Evolutionary conservation across 176 grass and related monocot genomes (phyloP).

Genomic region (Ensete glaucum): DNA sequence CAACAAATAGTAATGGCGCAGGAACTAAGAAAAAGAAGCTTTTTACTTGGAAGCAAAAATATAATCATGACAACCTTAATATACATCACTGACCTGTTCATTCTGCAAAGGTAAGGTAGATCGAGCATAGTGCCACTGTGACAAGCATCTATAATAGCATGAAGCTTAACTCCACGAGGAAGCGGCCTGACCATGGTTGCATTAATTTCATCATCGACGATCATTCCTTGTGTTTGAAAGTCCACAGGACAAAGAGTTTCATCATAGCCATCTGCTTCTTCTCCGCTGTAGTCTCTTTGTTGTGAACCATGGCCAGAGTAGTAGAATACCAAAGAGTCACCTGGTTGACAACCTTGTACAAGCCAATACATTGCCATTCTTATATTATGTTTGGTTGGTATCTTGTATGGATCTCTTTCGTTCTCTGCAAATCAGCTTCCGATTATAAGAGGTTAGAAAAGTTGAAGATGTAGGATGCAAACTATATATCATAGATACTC

Average conservation of each 20-base stretch:
- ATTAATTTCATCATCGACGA: conserved; percentile 93
- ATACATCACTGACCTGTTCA: conserved; percentile 43
- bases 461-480: background rate
- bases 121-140: conserved; percentile 94
- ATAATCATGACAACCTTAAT: background rate
- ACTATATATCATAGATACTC: background rate
- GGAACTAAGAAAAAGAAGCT: background rate
- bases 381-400: conserved; percentile 83
- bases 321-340: conserved; percentile 93
- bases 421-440: conserved; percentile 63
- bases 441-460: background rate
- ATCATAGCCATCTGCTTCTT: conserved; percentile 78
- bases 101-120: conserved; percentile 89
- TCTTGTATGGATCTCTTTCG: conserved; percentile 77
- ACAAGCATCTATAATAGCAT: conserved; percentile 89
- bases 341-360: conserved; percentile 81
- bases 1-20: too few species aligned
- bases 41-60: background rate
- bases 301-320: conserved; percentile 95
- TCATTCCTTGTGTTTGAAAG: conserved; percentile 97
- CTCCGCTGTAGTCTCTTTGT: conserved; percentile 60
- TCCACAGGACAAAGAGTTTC: conserved; percentile 93
- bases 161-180: conserved; percentile 73
- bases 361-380: conserved; percentile 96
- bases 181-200: conserved; percentile 59